Base-by-base conservation (phyloP, 2,329 filamentous ascomycete genomes). In the Catunica adiposa region DNA sequence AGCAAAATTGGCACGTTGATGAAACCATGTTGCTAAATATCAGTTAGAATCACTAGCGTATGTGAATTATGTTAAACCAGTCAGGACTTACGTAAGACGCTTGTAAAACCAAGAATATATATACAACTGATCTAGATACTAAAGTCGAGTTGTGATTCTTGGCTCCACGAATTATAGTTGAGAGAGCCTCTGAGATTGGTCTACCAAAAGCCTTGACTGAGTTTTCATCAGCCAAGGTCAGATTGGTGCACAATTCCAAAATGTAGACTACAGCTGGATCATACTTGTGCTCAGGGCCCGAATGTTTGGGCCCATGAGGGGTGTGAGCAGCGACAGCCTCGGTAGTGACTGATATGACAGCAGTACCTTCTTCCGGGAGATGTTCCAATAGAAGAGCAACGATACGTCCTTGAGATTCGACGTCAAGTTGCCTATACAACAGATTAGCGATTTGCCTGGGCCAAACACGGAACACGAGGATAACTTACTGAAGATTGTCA, bases 1-100 rank as follows among this genome's bases (percentile, higher is more conserved):
- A 98, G 77, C 6, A 97, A 78, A 53, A 97, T 86, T 1, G 92
- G 92, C 1, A 89, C 86, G 57, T 92, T 86, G 64, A 96, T 83
- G 66, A 92, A 95, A 63, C 94, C 86, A 63, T 90, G 80, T 62
- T 95, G 85, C 84, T 89, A 61, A 20, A 50, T 60, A 65, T 67
- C 58, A 68, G 64, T 55, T 29, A 25, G 26, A 34, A 34, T 34
- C 34, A 47, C 14, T n/a, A n/a, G 5, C 31, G 17, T 14, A 2
- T 15, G 9, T 17, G 42, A 20, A 4, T n/a, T 17, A 9, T 47
- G 17, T n/a, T 17, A 34, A 50, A n/a, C n/a, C n/a, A n/a, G n/a
- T n/a, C n/a, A n/a, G n/a, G n/a, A 72, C 84, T 71, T 75, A 89
- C 86, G 68, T 94, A 94, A 71, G 89, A 90, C 20, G 84, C 79